phyloP scores from a whole-genome alignment of 768 basidiomycete species.

The Amanita phalloides region DNA sequence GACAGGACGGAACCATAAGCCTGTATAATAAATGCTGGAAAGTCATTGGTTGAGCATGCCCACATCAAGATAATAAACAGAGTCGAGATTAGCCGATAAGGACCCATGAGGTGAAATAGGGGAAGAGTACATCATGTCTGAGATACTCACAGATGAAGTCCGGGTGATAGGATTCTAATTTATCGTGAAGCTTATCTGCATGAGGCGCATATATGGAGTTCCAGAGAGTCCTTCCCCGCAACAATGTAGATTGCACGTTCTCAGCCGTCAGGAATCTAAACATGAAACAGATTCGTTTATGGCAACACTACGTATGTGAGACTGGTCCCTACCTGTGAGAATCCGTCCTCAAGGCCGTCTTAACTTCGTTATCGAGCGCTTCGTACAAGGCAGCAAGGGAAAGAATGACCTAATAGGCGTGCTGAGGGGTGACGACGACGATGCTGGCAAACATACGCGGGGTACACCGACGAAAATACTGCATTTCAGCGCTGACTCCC shows the following conservation, averaged over 20 bases:
- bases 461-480: slow-evolving; percentile 84
- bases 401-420: slow-evolving; percentile 54
- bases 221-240: slow-evolving; percentile 69
- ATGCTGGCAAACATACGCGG: slow-evolving; percentile 38
- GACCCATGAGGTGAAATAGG: slow-evolving; percentile 16
- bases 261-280: slow-evolving; percentile 47
- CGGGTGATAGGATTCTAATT: slow-evolving; percentile 81
- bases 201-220: slow-evolving; percentile 83
- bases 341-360: slow-evolving; percentile 50
- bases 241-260: slow-evolving; percentile 58
- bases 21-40: slow-evolving; percentile 76
- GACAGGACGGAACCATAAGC: slow-evolving; percentile 71
- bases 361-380: slow-evolving; percentile 77
- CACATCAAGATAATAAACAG: slow-evolving; percentile 20
- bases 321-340: slow-evolving; percentile 54
- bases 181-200: slow-evolving; percentile 80
- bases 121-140: background rate
- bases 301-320: background rate
- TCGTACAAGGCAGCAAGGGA: slow-evolving; percentile 68
- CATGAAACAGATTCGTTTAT: slow-evolving; percentile 15
- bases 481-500: slow-evolving; percentile 85
- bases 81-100: slow-evolving; percentile 18
- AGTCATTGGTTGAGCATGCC: slow-evolving; percentile 7
- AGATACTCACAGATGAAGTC: slow-evolving; percentile 81
- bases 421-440: slow-evolving; percentile 5